phyloP scores from a whole-genome alignment of 129 eudicot genomes.

The Pseudognaphalium luteoalbum region DNA sequence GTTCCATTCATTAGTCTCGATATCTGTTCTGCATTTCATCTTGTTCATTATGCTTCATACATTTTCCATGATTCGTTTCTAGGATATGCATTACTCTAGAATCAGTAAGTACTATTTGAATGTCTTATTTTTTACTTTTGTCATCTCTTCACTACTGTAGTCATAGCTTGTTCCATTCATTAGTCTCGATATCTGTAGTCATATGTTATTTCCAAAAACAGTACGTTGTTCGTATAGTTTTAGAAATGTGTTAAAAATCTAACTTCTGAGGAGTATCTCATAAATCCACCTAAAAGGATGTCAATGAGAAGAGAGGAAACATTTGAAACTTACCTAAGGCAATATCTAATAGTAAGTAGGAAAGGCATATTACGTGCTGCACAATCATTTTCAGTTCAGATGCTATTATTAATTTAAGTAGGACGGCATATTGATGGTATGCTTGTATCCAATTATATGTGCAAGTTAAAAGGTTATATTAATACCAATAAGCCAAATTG shows the following conservation, averaged over 20 bases:
- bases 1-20: conserved; percentile 1
- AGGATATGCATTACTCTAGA: not conserved
- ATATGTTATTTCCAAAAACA: not conserved
- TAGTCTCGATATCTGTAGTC: not conserved
- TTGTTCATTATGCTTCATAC: not conserved
- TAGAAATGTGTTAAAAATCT: too few relatives aligned
- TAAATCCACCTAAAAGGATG: not conserved
- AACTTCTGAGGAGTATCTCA: too few relatives aligned
- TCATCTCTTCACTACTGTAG: too few relatives aligned
- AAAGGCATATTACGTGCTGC: not conserved
- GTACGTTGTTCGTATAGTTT: too few relatives aligned
- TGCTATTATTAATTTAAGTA: too few relatives aligned
- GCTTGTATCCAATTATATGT: not conserved
- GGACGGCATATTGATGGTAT: not conserved
- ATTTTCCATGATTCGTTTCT: not conserved
- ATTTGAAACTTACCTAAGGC: not conserved
- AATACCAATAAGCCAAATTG: not conserved
- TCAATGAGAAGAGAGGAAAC: not conserved
- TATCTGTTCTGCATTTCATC: not conserved
- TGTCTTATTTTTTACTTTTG: too few relatives aligned
- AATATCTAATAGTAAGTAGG: not conserved
- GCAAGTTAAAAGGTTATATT: not conserved
- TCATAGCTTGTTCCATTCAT: too few relatives aligned
- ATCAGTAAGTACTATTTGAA: not conserved
- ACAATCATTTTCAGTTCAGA: too few relatives aligned